Evolutionary conservation across 805 yeast species (phyloP).

Genomic region (Zygoascus ofunaensis): DNA sequence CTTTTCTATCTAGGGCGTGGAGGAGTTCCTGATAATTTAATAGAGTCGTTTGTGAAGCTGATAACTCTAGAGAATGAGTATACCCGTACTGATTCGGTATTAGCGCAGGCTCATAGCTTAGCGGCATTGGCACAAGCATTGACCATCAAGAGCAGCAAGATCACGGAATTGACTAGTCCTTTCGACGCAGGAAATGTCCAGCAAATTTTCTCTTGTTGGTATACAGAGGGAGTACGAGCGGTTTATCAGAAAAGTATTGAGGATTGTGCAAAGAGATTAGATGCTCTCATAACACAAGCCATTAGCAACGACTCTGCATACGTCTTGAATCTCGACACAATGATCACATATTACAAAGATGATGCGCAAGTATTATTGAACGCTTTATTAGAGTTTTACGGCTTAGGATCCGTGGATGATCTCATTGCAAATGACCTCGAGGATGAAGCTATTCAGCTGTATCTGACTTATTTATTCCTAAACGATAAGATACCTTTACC

Average conservation of each 20-base stretch:
- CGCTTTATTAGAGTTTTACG: neutral
- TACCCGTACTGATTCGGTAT: neutral
- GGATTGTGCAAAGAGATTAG: neutral
- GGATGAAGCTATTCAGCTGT: constrained; percentile 10
- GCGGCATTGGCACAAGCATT: constrained; percentile 1
- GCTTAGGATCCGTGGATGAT: constrained; percentile 5
- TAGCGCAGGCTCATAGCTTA: constrained; percentile 1
- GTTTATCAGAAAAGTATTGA: constrained; percentile 5
- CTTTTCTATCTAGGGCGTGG: constrained; percentile 2
- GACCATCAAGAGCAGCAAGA: neutral
- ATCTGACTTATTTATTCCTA: constrained; percentile 6
- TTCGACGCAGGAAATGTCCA: constrained; percentile 7
- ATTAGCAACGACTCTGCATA: neutral
- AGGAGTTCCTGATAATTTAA: constrained; percentile 6
- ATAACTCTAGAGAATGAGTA: constrained; percentile 2
- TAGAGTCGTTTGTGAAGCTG: neutral
- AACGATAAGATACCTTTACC: neutral
- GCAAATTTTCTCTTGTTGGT: constrained; percentile 3
- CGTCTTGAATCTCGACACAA: constrained; percentile 4
- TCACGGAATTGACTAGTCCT: constrained; percentile 5
- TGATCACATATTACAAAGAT: neutral
- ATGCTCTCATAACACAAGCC: neutral
- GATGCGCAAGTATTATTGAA: constrained; percentile 5
- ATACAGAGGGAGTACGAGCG: neutral
- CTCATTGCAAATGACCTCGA: constrained; percentile 10